These are phyloP conservation scores for Tremellales sp. DNA, from an alignment of 1,284 basidiomycete genomes.

Conservation along the genomic window DNA sequence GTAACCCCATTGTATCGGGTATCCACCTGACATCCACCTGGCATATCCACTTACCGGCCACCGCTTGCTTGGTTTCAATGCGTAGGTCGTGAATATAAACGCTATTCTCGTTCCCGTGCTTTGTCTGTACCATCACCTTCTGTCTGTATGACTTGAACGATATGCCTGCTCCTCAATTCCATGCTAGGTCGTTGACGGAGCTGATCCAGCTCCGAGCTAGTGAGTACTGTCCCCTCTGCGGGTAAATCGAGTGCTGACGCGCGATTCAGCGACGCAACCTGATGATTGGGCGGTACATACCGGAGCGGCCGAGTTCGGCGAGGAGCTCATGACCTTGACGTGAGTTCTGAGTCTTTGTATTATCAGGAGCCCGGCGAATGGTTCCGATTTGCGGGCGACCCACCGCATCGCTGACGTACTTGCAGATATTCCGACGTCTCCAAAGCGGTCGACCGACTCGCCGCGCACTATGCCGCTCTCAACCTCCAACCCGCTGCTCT, in stretches of 20 bases:
- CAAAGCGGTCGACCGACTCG: constrained; percentile 51
- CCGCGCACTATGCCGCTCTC: constrained; percentile 46
- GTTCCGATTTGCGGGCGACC: too few relatives aligned
- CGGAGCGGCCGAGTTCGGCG: constrained; percentile 44
- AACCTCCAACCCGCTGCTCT: constrained; percentile 12
- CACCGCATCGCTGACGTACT: too few relatives aligned
- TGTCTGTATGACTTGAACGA: too few relatives aligned
- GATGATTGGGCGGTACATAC: constrained; percentile 44
- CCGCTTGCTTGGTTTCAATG: too few relatives aligned
- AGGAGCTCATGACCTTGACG: constrained; percentile 40
- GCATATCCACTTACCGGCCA: too few relatives aligned
- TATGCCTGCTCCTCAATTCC: constrained; percentile 39
- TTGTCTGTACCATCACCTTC: too few relatives aligned
- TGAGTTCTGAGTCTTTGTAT: constrained; percentile 12
- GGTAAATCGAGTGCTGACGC: not conserved
- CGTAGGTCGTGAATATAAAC: too few relatives aligned
- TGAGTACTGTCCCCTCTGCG: constrained; percentile 11
- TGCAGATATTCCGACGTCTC: constrained; percentile 44
- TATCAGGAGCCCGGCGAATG: not conserved
- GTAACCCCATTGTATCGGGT: too few relatives aligned
- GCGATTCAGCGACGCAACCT: constrained; percentile 22
- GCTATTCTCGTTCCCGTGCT: too few relatives aligned
- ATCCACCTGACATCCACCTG: too few relatives aligned
- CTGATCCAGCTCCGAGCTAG: constrained; percentile 39
- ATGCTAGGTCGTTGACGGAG: constrained; percentile 38